phyloP scores from a whole-genome alignment of 768 basidiomycete species.

The Lentinula sp. region DNA sequence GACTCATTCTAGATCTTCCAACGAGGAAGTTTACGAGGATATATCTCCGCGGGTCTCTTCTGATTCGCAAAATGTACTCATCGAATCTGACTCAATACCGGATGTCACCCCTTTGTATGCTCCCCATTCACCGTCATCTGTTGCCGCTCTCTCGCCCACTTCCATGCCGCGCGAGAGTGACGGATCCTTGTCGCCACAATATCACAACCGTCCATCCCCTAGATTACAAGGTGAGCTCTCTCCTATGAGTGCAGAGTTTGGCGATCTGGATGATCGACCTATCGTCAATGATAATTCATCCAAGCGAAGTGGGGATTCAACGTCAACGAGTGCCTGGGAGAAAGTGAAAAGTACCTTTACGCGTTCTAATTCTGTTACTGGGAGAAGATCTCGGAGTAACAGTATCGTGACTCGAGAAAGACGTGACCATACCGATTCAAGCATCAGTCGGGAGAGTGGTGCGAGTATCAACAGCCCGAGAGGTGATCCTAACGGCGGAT shows the following conservation, averaged over 20 bases:
- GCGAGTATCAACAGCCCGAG: constrained; percentile 61
- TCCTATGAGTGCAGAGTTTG: constrained; percentile 43
- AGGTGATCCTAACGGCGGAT: constrained; percentile 40
- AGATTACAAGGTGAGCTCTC: constrained; percentile 59
- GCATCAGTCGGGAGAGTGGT: constrained; percentile 71
- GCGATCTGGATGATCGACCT: constrained; percentile 44
- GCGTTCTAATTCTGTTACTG: constrained; percentile 57
- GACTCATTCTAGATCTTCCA: constrained; percentile 33
- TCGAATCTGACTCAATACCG: constrained; percentile 58
- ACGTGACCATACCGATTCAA: constrained; percentile 67
- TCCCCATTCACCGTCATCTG: constrained; percentile 45
- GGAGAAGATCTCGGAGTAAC: constrained; percentile 76
- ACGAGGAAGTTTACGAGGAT: constrained; percentile 42
- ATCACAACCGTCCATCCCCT: constrained; percentile 57
- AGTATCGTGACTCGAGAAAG: constrained; percentile 64
- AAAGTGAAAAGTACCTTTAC: constrained; percentile 65
- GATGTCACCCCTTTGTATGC: constrained; percentile 38
- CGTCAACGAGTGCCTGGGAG: constrained; percentile 61
- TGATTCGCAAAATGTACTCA: constrained; percentile 54
- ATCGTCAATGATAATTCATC: constrained; percentile 35
- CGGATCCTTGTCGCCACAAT: constrained; percentile 49
- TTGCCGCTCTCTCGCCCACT: constrained; percentile 37
- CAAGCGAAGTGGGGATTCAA: constrained; percentile 53
- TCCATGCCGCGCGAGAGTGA: constrained; percentile 35
- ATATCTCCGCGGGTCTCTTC: constrained; percentile 51